A percentile compares a stretch with the other conserved stretches of the same genome.
Conservation (phyloP, 345 rosid species). For the Euclidium syriacum region DNA sequence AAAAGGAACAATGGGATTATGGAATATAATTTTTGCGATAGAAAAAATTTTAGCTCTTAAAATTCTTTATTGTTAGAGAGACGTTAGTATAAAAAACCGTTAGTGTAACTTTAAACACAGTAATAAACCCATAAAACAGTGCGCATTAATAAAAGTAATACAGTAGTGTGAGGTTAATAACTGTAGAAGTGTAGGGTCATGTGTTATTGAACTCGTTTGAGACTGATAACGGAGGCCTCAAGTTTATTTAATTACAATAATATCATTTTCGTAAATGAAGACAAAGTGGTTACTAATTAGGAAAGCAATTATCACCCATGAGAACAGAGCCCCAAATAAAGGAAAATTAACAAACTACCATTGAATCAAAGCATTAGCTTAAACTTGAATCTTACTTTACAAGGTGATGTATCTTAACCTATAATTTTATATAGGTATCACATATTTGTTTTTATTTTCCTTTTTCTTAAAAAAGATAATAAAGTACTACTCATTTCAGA, state of each 20-base stretch:
- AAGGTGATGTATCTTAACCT: constrained; percentile 24
- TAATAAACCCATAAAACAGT: background rate
- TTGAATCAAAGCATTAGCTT: constrained; percentile 34
- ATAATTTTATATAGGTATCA: constrained; percentile 11
- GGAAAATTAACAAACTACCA: constrained; percentile 28
- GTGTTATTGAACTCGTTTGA: constrained; percentile 7
- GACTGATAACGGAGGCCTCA: constrained; percentile 8
- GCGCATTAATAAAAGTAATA: background rate
- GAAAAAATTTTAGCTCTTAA: too few species aligned
- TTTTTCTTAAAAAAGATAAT: background rate
- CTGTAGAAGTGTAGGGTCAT: constrained; percentile 22
- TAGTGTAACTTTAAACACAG: constrained; percentile 8
- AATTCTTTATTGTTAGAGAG: too few species aligned
- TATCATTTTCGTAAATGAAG: constrained; percentile 23
- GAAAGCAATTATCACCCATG: constrained; percentile 29
- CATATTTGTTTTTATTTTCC: background rate
- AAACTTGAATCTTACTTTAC: constrained; percentile 38
- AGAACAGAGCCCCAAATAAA: constrained; percentile 22
- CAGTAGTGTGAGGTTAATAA: constrained; percentile 24
- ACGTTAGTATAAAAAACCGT: too few species aligned
- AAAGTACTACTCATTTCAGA: constrained; percentile 18
- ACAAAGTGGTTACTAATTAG: constrained; percentile 25
- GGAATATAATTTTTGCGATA: too few species aligned
- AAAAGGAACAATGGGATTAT: too few species aligned
- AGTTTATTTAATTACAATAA: constrained; percentile 6